A percentile compares a stretch with the other conserved stretches of the same genome.
Conservation (phyloP, 1,139 yeast genomes). For the Yamadazyma spencermartinsiae region DNA sequence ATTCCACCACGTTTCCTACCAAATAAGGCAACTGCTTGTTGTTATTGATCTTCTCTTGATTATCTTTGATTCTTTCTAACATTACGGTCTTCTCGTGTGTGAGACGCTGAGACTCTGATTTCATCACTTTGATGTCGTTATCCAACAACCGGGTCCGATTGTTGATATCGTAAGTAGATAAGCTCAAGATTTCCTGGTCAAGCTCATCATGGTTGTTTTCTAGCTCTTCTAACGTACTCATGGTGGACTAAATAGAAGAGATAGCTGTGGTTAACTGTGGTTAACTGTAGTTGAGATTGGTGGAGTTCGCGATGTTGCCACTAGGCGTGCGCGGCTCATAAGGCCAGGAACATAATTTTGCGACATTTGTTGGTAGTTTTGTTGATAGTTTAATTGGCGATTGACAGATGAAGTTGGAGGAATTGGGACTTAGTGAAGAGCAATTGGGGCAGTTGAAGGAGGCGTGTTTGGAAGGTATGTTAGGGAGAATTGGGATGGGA, state of each 20-base stretch:
- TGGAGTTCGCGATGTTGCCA: slow-evolving; percentile 5
- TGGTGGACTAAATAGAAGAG: slow-evolving; percentile 17
- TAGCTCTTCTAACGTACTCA: slow-evolving; percentile 73
- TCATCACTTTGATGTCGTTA: slow-evolving; percentile 94
- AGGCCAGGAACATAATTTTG: background rate
- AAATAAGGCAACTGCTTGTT: slow-evolving; percentile 94
- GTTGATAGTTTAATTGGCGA: background rate
- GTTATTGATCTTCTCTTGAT: slow-evolving; percentile 93
- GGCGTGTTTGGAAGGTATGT: slow-evolving; percentile 33
- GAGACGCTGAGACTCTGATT: slow-evolving; percentile 86
- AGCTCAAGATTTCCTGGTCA: slow-evolving; percentile 77
- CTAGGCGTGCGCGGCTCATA: slow-evolving; percentile 3
- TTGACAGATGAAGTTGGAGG: slow-evolving; percentile 5
- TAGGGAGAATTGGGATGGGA: too few species aligned
- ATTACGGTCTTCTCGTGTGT: slow-evolving; percentile 90
- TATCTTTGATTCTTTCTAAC: slow-evolving; percentile 93
- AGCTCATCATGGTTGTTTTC: slow-evolving; percentile 55
- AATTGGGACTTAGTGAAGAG: slow-evolving; percentile 16
- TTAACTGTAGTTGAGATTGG: background rate
- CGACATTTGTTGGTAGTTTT: background rate
- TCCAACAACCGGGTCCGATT: slow-evolving; percentile 87
- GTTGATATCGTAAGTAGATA: slow-evolving; percentile 79
- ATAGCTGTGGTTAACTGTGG: background rate
- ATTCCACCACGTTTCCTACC: slow-evolving; percentile 97
- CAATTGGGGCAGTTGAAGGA: slow-evolving; percentile 28